Evolutionary conservation across 2,329 filamentous ascomycete species (phyloP).

Genomic region (Fusarium devonianum): DNA sequence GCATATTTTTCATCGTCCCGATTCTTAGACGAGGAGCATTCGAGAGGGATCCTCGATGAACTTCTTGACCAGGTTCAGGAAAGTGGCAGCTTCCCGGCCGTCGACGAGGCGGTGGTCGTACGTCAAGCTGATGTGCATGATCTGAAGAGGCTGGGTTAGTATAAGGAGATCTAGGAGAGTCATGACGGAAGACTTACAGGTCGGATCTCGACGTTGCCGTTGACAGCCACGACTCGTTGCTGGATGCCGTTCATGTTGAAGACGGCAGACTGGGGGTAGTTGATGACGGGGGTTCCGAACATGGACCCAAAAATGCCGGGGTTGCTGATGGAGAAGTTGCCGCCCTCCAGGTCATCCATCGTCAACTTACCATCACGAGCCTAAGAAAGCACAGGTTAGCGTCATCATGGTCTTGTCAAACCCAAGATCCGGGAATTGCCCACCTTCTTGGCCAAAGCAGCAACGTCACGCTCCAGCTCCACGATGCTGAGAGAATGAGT

Average conservation of each 20-base stretch:
- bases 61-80: conserved; percentile 50
- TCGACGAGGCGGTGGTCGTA: conserved; percentile 64
- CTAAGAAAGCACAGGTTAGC: conserved; percentile 39
- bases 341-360: conserved; percentile 78
- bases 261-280: conserved; percentile 72
- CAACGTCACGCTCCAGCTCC: conserved; percentile 61
- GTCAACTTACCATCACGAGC: conserved; percentile 78
- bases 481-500: conserved; percentile 57
- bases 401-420: too few relatives aligned
- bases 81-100: conserved; percentile 67
- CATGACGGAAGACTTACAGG: conserved; percentile 43
- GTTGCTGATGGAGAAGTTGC: conserved; percentile 81
- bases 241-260: conserved; percentile 68
- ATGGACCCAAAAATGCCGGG: conserved; percentile 73
- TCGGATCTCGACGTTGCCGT: conserved; percentile 58
- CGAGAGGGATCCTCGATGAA: conserved; percentile 51
- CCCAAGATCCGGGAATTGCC: conserved; percentile 47
- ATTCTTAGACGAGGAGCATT: conserved; percentile 56
- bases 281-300: conserved; percentile 73
- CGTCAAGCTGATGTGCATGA: conserved; percentile 58
- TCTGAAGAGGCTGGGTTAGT: conserved; percentile 45
- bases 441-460: conserved; percentile 69
- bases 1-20: too few relatives aligned
- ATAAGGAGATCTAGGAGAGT: accelerated
- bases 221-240: conserved; percentile 61